These are phyloP conservation scores for Candida chilensis DNA, from an alignment of 805 yeast genomes.

Conservation along the genomic window DNA sequence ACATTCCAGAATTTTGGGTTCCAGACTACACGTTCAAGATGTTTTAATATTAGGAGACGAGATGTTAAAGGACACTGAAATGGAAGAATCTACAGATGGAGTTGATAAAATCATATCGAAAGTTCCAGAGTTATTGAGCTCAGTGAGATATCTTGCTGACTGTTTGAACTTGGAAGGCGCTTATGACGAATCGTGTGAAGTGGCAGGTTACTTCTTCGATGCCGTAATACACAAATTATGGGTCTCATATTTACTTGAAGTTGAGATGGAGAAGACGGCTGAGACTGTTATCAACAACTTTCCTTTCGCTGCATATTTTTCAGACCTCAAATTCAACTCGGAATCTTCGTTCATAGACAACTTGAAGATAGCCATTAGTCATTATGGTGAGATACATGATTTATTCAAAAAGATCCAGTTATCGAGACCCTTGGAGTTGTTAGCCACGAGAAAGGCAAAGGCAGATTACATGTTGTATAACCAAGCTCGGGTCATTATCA, in stretches of 20 bases:
- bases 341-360: neutral
- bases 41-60: no score
- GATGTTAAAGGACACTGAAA: no score
- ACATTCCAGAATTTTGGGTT: no score
- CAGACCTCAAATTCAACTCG: neutral
- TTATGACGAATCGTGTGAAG: constrained; percentile 1
- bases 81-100: no score
- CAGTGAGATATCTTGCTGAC: no score
- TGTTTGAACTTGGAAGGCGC: neutral
- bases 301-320: neutral
- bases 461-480: neutral
- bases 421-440: constrained; percentile 1
- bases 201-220: constrained; percentile 1
- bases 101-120: no score
- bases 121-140: no score
- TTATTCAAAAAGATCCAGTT: neutral
- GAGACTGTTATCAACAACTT: neutral
- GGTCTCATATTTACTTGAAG: neutral
- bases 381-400: neutral
- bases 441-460: neutral
- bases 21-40: no score
- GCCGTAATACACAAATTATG: neutral
- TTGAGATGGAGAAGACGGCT: neutral
- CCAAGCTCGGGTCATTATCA: neutral
- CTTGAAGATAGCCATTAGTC: neutral